These are phyloP conservation scores for Candida schatavii DNA, from an alignment of 805 yeast genomes.

Conservation along the genomic window DNA sequence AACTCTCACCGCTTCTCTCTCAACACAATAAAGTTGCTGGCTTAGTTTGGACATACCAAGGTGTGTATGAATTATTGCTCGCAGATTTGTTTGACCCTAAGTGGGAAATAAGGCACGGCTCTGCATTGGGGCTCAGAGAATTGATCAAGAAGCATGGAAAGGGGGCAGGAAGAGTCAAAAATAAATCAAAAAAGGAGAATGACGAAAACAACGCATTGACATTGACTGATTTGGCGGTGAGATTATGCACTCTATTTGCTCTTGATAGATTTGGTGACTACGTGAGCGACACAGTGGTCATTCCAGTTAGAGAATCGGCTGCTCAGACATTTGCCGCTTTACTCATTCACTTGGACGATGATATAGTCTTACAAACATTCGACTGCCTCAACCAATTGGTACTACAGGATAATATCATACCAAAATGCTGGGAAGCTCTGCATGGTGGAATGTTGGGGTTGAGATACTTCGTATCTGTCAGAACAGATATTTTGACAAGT, in stretches of 20 bases:
- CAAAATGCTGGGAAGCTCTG: constrained; percentile 89
- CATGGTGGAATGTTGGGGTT: constrained; percentile 97
- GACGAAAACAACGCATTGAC: constrained; percentile 61
- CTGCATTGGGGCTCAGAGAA: constrained; percentile 89
- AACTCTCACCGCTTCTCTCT: constrained; percentile 62
- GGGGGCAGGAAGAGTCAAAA: constrained; percentile 79
- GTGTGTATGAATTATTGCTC: constrained; percentile 77
- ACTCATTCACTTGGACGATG: constrained; percentile 66
- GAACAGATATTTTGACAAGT: constrained; percentile 70
- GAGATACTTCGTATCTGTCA: constrained; percentile 85
- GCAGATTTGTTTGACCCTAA: constrained; percentile 76
- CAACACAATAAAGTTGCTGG: constrained; percentile 71
- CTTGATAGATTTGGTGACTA: constrained; percentile 95
- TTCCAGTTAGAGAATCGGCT: constrained; percentile 95
- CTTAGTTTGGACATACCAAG: constrained; percentile 91
- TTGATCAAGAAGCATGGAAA: constrained; percentile 76
- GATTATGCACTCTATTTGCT: constrained; percentile 83
- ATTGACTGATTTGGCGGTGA: constrained; percentile 83
- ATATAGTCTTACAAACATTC: constrained; percentile 60
- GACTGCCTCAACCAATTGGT: constrained; percentile 64
- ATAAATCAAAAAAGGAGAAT: constrained; percentile 61
- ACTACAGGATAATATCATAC: constrained; percentile 53
- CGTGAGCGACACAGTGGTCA: constrained; percentile 95
- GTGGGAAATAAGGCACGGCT: constrained; percentile 97
- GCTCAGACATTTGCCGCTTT: constrained; percentile 93